Base-by-base conservation (phyloP, 2,329 filamentous ascomycete species). In the Calonectria pteridis region DNA sequence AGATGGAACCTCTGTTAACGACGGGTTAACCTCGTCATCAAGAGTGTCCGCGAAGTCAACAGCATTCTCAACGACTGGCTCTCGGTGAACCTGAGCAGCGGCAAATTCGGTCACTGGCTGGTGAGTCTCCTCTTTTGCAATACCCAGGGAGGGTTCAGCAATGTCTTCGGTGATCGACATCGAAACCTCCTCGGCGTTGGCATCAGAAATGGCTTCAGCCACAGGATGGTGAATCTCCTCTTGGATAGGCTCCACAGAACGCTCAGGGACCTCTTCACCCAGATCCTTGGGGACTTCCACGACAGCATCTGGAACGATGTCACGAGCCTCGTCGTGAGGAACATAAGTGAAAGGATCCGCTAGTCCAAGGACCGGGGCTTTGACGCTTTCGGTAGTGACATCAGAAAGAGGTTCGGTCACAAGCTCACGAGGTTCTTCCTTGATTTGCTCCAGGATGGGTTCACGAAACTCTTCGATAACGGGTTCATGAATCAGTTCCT, bases 381-480 rank as follows among this genome's bases (percentile, higher is more conserved):
- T 40, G 9, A 18, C 43, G 14, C 11, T 6, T 10, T 64, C 28
- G 3, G 18, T 0, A 23, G 26, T 31, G 7, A 37, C 11, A 14
- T 26, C 33, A 2, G 37, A 28, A 23, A 26, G n/a, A 18, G 20
- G 66, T 26, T 16, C n/a, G 3, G 67, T 31, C 28, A 72, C 67
- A 33, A 69, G 50, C 49, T 65, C 29, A 16, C 23, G 55, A 2
- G 55, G 16, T 11, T 40, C 33, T 4, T 40, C 33, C 7, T 40
- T 28, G 35, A 62, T 40, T 62, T 40, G 33, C 14, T 77, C 63
- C 16, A 40, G 16, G 4, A 33, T 26, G 29, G 63, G 67, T 35
- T 70, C 49, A 14, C 37, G 62, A 11, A 70, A 43, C n/a, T 65
- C 49, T 33, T 49, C 50, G 2, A 53, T 26, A 33, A 43, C 26